phyloP scores from a whole-genome alignment of 306 rosid species.

The Cicer arietinum region DNA sequence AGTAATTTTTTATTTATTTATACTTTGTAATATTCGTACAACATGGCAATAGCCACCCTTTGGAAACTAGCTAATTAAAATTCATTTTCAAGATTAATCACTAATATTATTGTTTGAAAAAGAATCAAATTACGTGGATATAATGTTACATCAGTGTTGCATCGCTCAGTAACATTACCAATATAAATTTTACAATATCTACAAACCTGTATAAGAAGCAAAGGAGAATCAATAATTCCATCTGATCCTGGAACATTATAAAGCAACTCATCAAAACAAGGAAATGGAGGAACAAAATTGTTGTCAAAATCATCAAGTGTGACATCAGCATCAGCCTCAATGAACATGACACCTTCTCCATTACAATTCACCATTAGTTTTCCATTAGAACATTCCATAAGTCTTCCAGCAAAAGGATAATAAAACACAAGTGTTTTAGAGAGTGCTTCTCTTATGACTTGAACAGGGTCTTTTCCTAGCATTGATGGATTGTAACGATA shows the following conservation, averaged over 20 bases:
- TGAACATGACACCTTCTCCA: constrained; percentile 55
- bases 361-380: constrained; percentile 53
- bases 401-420: constrained; percentile 30
- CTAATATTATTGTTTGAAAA: too few relatives aligned
- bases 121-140: too few relatives aligned
- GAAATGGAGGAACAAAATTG: constrained; percentile 54
- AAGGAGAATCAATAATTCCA: constrained; percentile 44
- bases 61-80: too few relatives aligned
- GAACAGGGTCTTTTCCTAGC: constrained; percentile 41
- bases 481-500: neutral
- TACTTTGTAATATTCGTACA: too few relatives aligned
- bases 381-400: constrained; percentile 9
- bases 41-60: too few relatives aligned
- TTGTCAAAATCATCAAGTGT: constrained; percentile 43
- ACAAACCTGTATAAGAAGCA: constrained; percentile 49
- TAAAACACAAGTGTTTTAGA: constrained; percentile 29
- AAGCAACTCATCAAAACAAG: constrained; percentile 54
- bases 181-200: too few relatives aligned
- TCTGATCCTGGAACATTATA: constrained; percentile 47
- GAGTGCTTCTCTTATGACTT: constrained; percentile 29
- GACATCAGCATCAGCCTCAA: constrained; percentile 41
- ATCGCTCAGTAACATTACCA: too few relatives aligned
- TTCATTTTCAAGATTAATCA: too few relatives aligned
- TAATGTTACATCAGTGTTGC: too few relatives aligned
- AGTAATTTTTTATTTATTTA: too few relatives aligned